A percentile compares a stretch with the other conserved stretches of the same genome.
These are phyloP conservation scores for Hippophae gyantsensis DNA, from an alignment of 306 rosid genomes.

Conservation along the genomic window DNA sequence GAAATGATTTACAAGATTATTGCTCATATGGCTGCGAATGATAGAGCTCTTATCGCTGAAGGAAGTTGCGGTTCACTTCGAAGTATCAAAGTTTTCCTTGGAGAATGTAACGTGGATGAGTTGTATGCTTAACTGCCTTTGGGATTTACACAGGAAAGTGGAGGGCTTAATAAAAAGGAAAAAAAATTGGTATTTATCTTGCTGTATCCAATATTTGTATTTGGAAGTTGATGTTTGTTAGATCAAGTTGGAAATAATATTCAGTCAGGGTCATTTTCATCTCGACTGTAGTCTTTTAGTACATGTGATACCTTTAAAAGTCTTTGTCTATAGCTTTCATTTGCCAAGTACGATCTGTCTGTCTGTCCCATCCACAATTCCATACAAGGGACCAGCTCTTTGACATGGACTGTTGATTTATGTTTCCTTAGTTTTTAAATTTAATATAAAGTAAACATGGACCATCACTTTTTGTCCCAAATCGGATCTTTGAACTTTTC, in stretches of 20 bases:
- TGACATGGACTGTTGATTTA: too few species aligned
- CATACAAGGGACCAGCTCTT: too few species aligned
- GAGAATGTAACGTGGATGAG: slow-evolving; percentile 66
- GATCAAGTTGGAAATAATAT: slow-evolving; percentile 1
- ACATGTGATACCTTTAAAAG: too few species aligned
- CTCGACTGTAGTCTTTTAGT: too few species aligned
- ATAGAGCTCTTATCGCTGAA: slow-evolving; percentile 85
- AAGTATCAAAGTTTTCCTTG: slow-evolving; percentile 68
- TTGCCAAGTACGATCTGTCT: too few species aligned
- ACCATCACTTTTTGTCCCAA: too few species aligned
- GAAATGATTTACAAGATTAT: slow-evolving; percentile 84
- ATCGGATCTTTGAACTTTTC: too few species aligned
- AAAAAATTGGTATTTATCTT: slow-evolving; percentile 9
- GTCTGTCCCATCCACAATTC: too few species aligned
- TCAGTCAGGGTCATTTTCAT: not conserved
- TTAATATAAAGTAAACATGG: too few species aligned
- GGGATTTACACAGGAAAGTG: slow-evolving; percentile 10
- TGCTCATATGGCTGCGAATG: slow-evolving; percentile 85
- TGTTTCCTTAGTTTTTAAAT: too few species aligned
- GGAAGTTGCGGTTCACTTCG: slow-evolving; percentile 88
- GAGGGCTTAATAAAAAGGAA: slow-evolving; percentile 12
- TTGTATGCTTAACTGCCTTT: slow-evolving; percentile 34
- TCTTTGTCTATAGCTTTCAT: too few species aligned
- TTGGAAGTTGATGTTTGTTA: slow-evolving; percentile 4
- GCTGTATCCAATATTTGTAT: slow-evolving; percentile 13